phyloP scores from a whole-genome alignment of 345 rosid genomes.

The Citrus medica region DNA sequence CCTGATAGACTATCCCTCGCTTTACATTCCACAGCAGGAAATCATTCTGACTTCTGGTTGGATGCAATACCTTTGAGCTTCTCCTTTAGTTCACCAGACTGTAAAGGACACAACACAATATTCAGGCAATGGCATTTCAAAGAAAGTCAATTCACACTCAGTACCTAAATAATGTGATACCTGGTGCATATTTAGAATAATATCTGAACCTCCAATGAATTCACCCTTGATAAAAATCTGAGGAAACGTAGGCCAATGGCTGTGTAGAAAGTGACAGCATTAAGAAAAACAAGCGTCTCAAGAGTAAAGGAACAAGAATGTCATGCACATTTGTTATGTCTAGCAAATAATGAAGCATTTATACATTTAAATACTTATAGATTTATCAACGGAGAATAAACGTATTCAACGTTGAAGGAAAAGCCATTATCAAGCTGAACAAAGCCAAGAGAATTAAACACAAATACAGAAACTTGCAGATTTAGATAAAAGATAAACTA shows the following conservation, averaged over 20 bases:
- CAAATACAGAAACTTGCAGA: neutral
- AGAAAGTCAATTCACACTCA: neutral
- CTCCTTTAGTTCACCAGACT: constrained; percentile 86
- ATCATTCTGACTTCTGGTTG: constrained; percentile 30
- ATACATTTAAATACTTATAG: neutral
- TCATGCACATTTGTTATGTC: neutral
- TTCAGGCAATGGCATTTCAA: constrained; percentile 3
- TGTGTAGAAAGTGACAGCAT: constrained; percentile 28
- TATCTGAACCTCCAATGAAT: constrained; percentile 94
- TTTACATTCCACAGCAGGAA: neutral
- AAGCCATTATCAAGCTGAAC: neutral
- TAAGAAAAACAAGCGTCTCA: neutral
- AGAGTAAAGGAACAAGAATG: neutral
- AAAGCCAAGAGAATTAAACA: neutral
- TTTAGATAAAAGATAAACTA: neutral
- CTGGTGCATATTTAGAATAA: constrained; percentile 89
- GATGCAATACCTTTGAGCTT: constrained; percentile 56
- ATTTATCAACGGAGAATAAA: neutral
- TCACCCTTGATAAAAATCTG: constrained; percentile 93
- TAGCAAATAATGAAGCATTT: neutral
- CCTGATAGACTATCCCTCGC: neutral
- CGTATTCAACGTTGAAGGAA: neutral
- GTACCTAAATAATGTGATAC: constrained; percentile 22
- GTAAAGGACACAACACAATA: constrained; percentile 5
- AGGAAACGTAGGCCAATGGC: constrained; percentile 97